Evolutionary conservation across 768 basidiomycete genomes (phyloP).

Genomic region (Tylopilus balloui): DNA sequence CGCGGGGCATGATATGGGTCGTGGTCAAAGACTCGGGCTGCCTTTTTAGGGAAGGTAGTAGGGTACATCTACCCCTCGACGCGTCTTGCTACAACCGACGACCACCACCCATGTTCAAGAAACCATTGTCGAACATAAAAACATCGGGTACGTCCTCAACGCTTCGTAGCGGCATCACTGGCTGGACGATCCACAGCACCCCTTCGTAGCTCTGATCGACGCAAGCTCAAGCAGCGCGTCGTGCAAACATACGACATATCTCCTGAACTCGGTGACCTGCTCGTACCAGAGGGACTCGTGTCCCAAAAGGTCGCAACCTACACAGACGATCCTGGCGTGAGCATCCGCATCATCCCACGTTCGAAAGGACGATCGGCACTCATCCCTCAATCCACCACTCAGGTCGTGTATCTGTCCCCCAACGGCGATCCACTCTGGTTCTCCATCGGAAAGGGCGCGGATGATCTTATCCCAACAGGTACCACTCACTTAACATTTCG

Average conservation of each 20-base stretch:
- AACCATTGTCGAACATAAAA: constrained; percentile 62
- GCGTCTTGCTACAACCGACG: not conserved
- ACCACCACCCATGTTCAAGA: constrained; percentile 64
- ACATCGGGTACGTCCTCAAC: constrained; percentile 46
- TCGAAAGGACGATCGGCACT: not conserved
- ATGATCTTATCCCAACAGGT: constrained; percentile 71
- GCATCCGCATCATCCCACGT: not conserved
- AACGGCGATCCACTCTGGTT: constrained; percentile 80
- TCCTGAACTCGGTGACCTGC: constrained; percentile 57
- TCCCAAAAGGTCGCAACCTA: constrained; percentile 66
- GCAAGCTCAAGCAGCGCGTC: constrained; percentile 63
- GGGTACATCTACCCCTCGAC: no score
- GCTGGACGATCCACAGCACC: constrained; percentile 40
- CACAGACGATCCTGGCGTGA: constrained; percentile 60
- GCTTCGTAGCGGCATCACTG: not conserved
- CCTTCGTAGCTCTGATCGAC: constrained; percentile 66
- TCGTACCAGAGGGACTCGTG: constrained; percentile 72
- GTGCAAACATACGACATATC: constrained; percentile 43
- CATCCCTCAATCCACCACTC: not conserved
- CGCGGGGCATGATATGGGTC: constrained; percentile 59
- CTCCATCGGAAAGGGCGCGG: constrained; percentile 59
- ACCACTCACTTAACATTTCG: not conserved
- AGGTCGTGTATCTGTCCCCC: constrained; percentile 62
- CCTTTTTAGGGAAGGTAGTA: constrained; percentile 19
- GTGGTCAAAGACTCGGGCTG: not conserved